Conservation (phyloP, 2,329 filamentous ascomycete species). For the Triangularia setosa region DNA sequence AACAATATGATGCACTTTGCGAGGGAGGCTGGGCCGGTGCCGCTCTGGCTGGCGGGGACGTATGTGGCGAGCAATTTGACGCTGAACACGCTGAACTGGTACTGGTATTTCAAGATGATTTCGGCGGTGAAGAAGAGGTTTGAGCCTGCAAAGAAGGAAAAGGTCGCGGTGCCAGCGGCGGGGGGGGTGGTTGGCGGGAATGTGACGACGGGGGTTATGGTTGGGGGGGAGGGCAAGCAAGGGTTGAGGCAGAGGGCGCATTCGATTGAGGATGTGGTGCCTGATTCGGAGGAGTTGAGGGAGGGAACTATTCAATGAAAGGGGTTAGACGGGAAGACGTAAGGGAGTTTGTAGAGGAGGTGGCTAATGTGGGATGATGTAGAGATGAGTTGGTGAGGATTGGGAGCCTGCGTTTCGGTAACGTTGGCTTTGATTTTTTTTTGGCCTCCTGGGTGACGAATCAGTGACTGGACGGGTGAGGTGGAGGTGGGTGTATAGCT, state of each 20-base stretch:
- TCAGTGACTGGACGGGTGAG: no score
- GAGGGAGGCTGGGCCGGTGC: slow-evolving; percentile 49
- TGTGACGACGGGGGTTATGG: slow-evolving; percentile 4
- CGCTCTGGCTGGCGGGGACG: slow-evolving; percentile 63
- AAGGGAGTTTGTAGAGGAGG: not conserved
- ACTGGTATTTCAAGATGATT: slow-evolving; percentile 88
- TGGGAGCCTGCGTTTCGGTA: no score
- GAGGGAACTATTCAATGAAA: slow-evolving; percentile 26
- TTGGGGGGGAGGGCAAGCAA: slow-evolving; percentile 13
- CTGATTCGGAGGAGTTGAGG: slow-evolving; percentile 28
- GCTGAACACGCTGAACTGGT: slow-evolving; percentile 74
- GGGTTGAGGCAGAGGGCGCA: slow-evolving; percentile 13
- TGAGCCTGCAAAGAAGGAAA: slow-evolving; percentile 41
- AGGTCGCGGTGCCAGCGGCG: slow-evolving; percentile 24
- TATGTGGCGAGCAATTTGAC: slow-evolving; percentile 69
- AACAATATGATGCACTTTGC: slow-evolving; percentile 49
- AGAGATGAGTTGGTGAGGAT: no score
- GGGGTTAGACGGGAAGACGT: not conserved
- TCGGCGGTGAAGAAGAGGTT: slow-evolving; percentile 74
- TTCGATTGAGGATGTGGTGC: slow-evolving; percentile 27
- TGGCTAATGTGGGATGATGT: no score
- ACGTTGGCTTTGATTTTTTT: no score
- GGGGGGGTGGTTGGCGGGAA: not conserved
- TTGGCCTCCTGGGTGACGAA: no score
- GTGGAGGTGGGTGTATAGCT: no score